These are phyloP conservation scores for Cladosporium cucumerinum DNA, from an alignment of 2,329 filamentous ascomycete species.

Conservation along the genomic window DNA sequence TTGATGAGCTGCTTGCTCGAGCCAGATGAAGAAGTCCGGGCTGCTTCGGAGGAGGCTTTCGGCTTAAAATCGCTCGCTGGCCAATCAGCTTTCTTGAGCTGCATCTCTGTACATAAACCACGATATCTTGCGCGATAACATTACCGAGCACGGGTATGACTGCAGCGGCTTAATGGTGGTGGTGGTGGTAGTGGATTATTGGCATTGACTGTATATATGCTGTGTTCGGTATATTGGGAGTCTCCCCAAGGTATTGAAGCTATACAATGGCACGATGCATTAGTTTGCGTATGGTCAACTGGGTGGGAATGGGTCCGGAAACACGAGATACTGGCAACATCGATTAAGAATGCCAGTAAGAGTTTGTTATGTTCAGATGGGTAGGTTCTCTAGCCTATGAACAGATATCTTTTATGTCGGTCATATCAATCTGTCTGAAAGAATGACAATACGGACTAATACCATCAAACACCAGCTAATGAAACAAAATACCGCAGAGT, in stretches of 20 bases:
- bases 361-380: background rate
- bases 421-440: background rate
- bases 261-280: background rate
- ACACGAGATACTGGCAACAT: background rate
- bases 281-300: background rate
- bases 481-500: background rate
- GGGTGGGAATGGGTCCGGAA: background rate
- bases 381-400: background rate
- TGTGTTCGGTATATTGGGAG: background rate
- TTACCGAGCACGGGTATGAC: background rate
- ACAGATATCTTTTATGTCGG: background rate
- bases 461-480: background rate
- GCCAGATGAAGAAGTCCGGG: background rate
- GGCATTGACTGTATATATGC: background rate
- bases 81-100: background rate
- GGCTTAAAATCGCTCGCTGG: background rate
- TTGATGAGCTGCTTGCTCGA: constrained; percentile 6
- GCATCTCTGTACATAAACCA: background rate
- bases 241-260: background rate
- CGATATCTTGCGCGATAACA: background rate
- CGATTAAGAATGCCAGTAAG: background rate
- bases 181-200: background rate
- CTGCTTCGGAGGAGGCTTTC: background rate
- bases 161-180: background rate
- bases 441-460: background rate